phyloP scores from a whole-genome alignment of 495 filamentous ascomycete genomes.

The Neurospora africana region DNA sequence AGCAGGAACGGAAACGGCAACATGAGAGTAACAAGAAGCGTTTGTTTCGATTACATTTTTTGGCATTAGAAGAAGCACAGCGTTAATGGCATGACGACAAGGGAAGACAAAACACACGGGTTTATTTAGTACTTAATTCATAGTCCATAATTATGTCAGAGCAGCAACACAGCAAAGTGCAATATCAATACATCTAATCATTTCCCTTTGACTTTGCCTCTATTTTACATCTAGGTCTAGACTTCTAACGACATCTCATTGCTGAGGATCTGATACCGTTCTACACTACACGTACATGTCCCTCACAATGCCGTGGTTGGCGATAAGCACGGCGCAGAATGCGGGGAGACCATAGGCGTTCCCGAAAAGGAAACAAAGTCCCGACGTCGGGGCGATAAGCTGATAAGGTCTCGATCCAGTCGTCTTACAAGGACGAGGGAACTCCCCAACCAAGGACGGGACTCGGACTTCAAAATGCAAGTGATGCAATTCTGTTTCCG shows the following conservation, averaged over 20 bases:
- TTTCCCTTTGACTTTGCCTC: background rate
- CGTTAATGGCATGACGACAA: background rate
- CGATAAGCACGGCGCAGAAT: background rate
- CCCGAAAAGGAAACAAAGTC: conserved; percentile 13
- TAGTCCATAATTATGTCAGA: background rate
- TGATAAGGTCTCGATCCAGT: background rate
- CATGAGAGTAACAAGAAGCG: background rate
- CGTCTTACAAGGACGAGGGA: background rate
- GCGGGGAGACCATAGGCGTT: background rate
- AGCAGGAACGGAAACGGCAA: background rate
- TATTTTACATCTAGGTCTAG: background rate
- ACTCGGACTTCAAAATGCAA: background rate
- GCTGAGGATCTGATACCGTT: background rate
- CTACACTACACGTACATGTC: too few relatives aligned
- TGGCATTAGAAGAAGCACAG: background rate
- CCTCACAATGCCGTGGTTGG: background rate
- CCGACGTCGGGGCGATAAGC: background rate
- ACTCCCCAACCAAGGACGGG: background rate
- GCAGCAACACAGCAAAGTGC: background rate
- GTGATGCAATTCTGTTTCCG: background rate
- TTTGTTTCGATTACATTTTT: background rate
- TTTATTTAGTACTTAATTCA: background rate
- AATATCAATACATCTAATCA: background rate
- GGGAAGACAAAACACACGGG: background rate
- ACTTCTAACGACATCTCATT: background rate